Base-by-base conservation (phyloP, 345 rosid genomes). In the Camelina hispida region DNA sequence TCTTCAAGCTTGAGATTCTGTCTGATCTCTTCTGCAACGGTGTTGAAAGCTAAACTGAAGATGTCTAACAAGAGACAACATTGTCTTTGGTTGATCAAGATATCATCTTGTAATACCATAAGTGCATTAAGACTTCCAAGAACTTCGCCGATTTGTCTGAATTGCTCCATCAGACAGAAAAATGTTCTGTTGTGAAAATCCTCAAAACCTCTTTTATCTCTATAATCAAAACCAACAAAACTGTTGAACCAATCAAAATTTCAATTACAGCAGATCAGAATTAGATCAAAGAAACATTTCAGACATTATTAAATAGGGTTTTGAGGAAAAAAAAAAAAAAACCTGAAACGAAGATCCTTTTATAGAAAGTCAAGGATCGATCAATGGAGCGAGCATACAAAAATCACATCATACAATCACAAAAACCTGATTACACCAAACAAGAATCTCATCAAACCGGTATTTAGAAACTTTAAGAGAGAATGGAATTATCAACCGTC, bases 71-170 rank as follows among this genome's bases (percentile, higher is more conserved):
- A 72, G 66, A 91, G 62, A 68, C 81, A 81, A 25, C 97, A 94
- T 65, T 94, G 96, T 16, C 86, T 81, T 64, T 74, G 78, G 76
- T 94, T 94, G 88, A 94, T 84, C 37, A 66, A 88, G 30, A 86
- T 84, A 4, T 89, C 91, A 17, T 95, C 97, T 79, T 84, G 90
- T 80, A 95, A 72, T 59, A 90, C 91, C 97, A 89, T 89, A 4
- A 89, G 79, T 42, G 97, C 97, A 53, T 79, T 87, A 77, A 95
- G 77, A 78, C 99, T 90, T 70, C 99, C 99, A 12, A 95, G 55
- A 40, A 88, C 97, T 83, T 90, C 97, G 4, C 97, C 97, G 4
- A 92, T 82, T 63, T 90, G 98, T 83, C 98, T 82, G 81, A 95
- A 92, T 64, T 84, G 97, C 66, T 87, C 94, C 98, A 91, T 87